These are phyloP conservation scores for Pseudocercospora crystallina DNA, from an alignment of 2,329 filamentous ascomycete species.

Conservation along the genomic window DNA sequence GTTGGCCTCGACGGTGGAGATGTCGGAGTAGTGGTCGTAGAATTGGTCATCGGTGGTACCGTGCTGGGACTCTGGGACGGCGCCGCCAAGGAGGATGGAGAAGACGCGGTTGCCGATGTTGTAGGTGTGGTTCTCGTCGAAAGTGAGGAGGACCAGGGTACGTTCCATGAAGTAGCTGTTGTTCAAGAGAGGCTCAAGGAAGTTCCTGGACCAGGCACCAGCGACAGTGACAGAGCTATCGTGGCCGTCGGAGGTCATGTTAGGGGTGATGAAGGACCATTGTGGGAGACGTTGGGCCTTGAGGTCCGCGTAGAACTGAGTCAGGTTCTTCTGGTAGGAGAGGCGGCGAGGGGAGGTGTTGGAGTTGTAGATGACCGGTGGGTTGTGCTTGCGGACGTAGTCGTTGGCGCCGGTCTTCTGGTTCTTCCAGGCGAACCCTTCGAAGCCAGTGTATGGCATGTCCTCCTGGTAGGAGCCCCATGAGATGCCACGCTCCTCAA, in stretches of 20 bases:
- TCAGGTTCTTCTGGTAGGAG: constrained; percentile 72
- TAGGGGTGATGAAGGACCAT: constrained; percentile 69
- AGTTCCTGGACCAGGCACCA: constrained; percentile 65
- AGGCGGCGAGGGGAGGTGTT: constrained; percentile 60
- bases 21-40: constrained; percentile 51
- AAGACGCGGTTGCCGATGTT: constrained; percentile 66
- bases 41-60: constrained; percentile 68
- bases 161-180: constrained; percentile 72
- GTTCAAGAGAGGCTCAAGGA: constrained; percentile 68
- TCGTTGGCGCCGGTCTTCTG: constrained; percentile 65
- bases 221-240: constrained; percentile 70
- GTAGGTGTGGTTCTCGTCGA: constrained; percentile 73
- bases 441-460: constrained; percentile 71
- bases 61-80: constrained; percentile 62
- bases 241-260: constrained; percentile 76
- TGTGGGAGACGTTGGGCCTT: constrained; percentile 65
- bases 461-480: constrained; percentile 73
- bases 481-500: constrained; percentile 44
- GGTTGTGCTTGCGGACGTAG: constrained; percentile 76
- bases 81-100: constrained; percentile 70
- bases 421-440: constrained; percentile 64
- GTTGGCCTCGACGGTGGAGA: constrained; percentile 47
- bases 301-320: constrained; percentile 67
- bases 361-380: constrained; percentile 63
- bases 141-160: constrained; percentile 73